Conservation (phyloP, 192 early-diverging fungal genomes). For the Pecoramyces ruminantium region DNA sequence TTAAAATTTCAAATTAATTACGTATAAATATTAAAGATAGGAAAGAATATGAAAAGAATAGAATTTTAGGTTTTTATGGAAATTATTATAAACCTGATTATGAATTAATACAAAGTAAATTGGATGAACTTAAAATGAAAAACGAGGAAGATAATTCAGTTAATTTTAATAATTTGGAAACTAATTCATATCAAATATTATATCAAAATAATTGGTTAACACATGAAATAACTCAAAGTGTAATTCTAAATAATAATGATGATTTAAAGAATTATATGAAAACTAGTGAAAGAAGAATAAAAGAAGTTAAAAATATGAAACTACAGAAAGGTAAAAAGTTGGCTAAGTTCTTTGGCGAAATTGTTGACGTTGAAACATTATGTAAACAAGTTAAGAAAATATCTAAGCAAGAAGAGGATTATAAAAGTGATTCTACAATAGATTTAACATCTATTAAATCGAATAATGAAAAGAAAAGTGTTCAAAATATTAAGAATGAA, state of each 20-base stretch:
- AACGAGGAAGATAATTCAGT: background rate
- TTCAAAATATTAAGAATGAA: background rate
- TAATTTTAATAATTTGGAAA: background rate
- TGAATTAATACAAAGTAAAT: background rate
- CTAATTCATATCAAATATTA: background rate
- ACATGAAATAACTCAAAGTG: background rate
- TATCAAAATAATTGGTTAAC: background rate
- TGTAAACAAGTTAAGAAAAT: background rate
- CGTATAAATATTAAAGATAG: background rate
- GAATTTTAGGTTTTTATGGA: background rate
- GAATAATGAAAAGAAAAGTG: background rate
- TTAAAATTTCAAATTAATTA: too few relatives aligned
- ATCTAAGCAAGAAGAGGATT: background rate
- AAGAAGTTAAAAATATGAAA: background rate
- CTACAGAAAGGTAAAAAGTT: background rate
- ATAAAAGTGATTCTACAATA: background rate
- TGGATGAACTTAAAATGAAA: background rate
- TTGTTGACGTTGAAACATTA: background rate
- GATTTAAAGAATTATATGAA: background rate
- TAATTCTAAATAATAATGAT: background rate
- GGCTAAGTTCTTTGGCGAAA: background rate
- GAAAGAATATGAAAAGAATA: background rate
- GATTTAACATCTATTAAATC: background rate
- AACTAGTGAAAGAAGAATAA: background rate
- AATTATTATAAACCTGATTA: background rate